A percentile compares a stretch with the other conserved stretches of the same genome.
phyloP scores from a whole-genome alignment of 2,329 filamentous ascomycete genomes.

The Mariannaea elegans region DNA sequence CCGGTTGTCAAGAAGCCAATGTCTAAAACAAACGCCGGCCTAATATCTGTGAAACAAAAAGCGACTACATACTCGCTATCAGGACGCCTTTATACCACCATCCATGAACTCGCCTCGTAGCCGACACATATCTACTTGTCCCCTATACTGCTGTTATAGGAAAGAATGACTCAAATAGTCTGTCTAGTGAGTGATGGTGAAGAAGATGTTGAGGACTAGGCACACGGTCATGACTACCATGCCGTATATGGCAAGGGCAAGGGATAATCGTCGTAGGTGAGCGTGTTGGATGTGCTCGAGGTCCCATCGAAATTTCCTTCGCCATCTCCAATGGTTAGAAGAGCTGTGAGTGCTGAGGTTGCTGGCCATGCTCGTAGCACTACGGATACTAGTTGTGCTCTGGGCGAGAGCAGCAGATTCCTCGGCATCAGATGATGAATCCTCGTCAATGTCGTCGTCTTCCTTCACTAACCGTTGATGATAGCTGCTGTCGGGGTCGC shows the following conservation, averaged over 20 bases:
- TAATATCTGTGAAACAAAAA: slow-evolving; percentile 27
- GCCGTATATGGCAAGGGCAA: slow-evolving; percentile 85
- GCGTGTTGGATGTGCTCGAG: slow-evolving; percentile 71
- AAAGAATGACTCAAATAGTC: background rate
- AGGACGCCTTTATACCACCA: slow-evolving; percentile 33
- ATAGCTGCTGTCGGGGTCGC: slow-evolving; percentile 83
- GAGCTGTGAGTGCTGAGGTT: slow-evolving; percentile 37
- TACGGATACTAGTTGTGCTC: slow-evolving; percentile 57
- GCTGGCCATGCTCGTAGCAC: slow-evolving; percentile 49
- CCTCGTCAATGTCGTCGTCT: slow-evolving; percentile 80
- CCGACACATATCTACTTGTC: slow-evolving; percentile 28
- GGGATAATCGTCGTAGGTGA: slow-evolving; percentile 74
- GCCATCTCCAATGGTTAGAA: slow-evolving; percentile 56
- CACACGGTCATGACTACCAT: slow-evolving; percentile 89
- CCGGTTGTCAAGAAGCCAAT: slow-evolving; percentile 26
- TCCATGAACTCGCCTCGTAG: slow-evolving; percentile 31
- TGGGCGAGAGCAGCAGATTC: slow-evolving; percentile 54
- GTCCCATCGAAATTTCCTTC: slow-evolving; percentile 67
- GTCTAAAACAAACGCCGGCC: slow-evolving; percentile 36
- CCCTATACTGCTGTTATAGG: slow-evolving; percentile 13
- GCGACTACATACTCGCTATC: slow-evolving; percentile 26
- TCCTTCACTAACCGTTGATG: slow-evolving; percentile 91
- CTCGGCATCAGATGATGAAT: slow-evolving; percentile 63
- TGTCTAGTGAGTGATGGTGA: slow-evolving; percentile 65
- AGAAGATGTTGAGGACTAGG: slow-evolving; percentile 85